phyloP scores from a whole-genome alignment of 192 early-diverging fungal genomes.

The Gonapodya prolifera region DNA sequence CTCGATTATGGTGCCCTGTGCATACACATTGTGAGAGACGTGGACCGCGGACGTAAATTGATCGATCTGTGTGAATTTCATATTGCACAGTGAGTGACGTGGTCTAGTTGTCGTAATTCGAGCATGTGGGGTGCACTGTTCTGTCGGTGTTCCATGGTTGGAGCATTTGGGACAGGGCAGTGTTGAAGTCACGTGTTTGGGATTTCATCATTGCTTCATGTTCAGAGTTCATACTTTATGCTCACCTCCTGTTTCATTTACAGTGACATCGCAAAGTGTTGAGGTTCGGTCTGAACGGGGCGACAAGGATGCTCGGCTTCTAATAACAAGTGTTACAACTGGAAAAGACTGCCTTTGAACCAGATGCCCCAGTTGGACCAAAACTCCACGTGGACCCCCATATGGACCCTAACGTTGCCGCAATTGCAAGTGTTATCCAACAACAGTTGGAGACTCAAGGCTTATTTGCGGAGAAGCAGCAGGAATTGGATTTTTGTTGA shows the following conservation, averaged over 20 bases:
- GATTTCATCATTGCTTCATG: neutral
- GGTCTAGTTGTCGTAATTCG: neutral
- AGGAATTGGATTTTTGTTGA: neutral
- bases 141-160: neutral
- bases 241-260: neutral
- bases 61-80: neutral
- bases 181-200: neutral
- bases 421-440: neutral
- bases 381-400: neutral
- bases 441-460: neutral
- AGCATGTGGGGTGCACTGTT: neutral
- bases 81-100: neutral
- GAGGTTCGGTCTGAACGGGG: neutral
- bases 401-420: neutral
- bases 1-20: neutral
- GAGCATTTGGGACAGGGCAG: neutral
- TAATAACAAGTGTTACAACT: neutral
- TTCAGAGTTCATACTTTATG: neutral
- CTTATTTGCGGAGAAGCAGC: neutral
- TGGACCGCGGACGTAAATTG: neutral
- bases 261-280: neutral
- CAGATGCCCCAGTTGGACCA: too few species aligned
- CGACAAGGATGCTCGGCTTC: neutral
- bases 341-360: too few species aligned
- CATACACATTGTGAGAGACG: neutral